Base-by-base conservation (phyloP, 2,329 filamentous ascomycete genomes). In the Trichoderma asperellum region DNA sequence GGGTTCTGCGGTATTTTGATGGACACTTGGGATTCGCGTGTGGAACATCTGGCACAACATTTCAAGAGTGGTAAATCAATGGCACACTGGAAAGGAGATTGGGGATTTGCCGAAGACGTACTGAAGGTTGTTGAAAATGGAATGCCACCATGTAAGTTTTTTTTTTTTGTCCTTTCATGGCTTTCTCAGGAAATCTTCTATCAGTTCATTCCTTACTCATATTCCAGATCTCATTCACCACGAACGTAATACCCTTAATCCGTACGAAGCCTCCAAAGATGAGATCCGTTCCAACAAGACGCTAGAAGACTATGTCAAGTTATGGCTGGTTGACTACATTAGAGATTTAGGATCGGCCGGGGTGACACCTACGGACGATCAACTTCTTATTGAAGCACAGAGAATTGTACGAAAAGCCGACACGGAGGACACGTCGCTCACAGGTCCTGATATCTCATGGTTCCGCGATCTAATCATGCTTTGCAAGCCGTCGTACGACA, bases 71-170 rank as follows among this genome's bases (percentile, higher is more conserved):
- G 81, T 1, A 78, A 75, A 57, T 79, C 75, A 6, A 83, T 83
- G 81, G 77, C 76, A 16, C 77, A 83, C 40, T 83, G 82, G 82
- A 76, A 79, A 53, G 82, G 82, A 8, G 80, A 81, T 52, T 83
- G 82, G 80, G 82, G 82, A 0, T 82, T 83, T 27, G 80, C 82
- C 5, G 63, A 40, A 37, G 57, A 55, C 14, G 24, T 69, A 14
- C 35, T 69, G 14, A 49, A 21, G 16, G 47, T 57, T 29, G 52
- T 69, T 18, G 59, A 69, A 27, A 69, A 64, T 35, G 60, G 60
- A 66, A 57, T 65, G 52, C 68, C 61, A 14, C 68, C 61, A 21
- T 65, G 64, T 67, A n/a, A 29, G 64, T 49, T 37, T 27, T 37
- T 21, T 16, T 57, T 24, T 24, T 35, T n/a, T 12, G 24, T 2